These are phyloP conservation scores for Skeletonema menzelii DNA, from an alignment of 108 stramenopile species.

Conservation along the genomic window DNA sequence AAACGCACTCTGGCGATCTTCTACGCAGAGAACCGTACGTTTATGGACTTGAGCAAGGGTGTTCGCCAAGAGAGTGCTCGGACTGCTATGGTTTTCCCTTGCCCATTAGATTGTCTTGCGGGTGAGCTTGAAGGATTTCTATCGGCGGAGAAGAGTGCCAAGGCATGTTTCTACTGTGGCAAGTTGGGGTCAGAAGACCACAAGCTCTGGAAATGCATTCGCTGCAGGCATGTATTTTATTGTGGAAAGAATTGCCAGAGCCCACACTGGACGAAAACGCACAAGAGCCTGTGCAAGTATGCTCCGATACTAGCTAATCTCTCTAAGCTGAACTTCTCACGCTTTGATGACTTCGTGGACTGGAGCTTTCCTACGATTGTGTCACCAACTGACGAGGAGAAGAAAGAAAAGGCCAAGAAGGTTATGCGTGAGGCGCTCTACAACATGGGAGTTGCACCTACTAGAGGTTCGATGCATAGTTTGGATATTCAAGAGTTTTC, in stretches of 20 bases:
- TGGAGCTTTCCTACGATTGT: not conserved
- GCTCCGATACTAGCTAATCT: not conserved
- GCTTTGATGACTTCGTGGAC: not conserved
- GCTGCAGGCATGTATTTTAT: not conserved
- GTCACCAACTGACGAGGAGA: not conserved
- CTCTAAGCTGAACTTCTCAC: not conserved
- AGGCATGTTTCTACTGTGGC: slow-evolving; percentile 3
- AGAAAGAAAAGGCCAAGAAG: not conserved
- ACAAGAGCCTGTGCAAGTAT: not conserved
- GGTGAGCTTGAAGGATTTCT: not conserved
- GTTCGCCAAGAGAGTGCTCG: not conserved
- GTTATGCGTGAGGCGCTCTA: not conserved
- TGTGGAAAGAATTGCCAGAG: not conserved
- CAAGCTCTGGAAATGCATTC: not conserved
- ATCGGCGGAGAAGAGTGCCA: not conserved
- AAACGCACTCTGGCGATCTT: not conserved
- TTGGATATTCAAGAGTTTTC: not conserved
- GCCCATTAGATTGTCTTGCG: not conserved
- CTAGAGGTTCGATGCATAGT: not conserved
- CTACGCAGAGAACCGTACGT: not conserved
- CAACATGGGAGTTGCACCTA: not conserved
- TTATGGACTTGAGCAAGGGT: not conserved
- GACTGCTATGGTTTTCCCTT: not conserved
- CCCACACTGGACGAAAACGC: not conserved
- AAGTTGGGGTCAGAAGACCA: not conserved